Evolutionary conservation across 1,284 basidiomycete genomes (phyloP), one percentile per base, ranked within the genome.

Genomic region (Polyporus tsugae): DNA sequence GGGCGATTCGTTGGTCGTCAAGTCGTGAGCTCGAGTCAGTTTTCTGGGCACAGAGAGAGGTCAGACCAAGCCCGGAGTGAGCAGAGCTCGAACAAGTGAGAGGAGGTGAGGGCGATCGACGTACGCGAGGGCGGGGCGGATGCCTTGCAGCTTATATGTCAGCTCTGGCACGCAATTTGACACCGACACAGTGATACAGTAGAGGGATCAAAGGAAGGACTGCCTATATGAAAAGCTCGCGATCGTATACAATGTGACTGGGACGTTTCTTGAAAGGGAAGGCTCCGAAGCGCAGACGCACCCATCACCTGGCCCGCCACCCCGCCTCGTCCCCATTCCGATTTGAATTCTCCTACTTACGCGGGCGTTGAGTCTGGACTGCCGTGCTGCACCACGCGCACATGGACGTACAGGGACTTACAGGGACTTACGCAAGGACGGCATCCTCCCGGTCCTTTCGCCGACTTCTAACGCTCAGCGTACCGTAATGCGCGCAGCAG

Each of bases 1-100:
- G 19, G 68, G 61, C 44, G 44, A 39, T 19, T 39, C 33, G 49
- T 58, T 58, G 44, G 59, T 67, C 41, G 64, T 62, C 4, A 66
- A 52, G 39, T 66, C 49, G 60, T 62, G 5, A 29, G 9, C 17
- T 13, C 15, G 49, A 29, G 29, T 29, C 29, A 29, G 29, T 29
- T 29, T 29, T 1, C 29, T 29, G 29, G 29, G 29, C 29, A 42
- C 41, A 49, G 22, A n/a, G 55, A n/a, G 33, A 46, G 5, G 4
- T 36, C 35, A 38, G 35, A n/a, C 35, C 19, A 15, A 57, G 55
- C 25, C 35, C 13, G 4, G 35, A 17, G 55, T 33, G 52, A 53
- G n/a, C 25, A 33, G 19, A 22, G 44, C n/a, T 6, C 17, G 17
- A 2, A 7, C 39, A 2, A 33, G 29, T 17, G 52, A 15, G 15